Evolutionary conservation across 306 rosid species (phyloP).

Genomic region (Lathyrus aphaca): DNA sequence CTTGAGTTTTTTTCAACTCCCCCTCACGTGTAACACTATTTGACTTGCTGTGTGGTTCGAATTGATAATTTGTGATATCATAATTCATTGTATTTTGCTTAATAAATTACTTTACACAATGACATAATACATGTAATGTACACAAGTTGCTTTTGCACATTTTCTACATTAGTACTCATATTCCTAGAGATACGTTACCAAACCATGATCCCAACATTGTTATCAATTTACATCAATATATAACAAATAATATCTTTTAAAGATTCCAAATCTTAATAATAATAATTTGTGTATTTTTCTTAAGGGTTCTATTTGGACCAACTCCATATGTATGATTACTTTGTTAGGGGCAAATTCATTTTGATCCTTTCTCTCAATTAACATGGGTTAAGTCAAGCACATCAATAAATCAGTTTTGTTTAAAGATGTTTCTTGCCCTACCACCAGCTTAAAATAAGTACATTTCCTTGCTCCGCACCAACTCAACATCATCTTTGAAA

Average conservation of each 20-base stretch:
- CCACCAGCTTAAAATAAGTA: conserved; percentile 34
- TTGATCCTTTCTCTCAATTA: conserved; percentile 1
- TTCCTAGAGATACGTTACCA: too few relatives aligned
- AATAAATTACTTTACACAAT: too few relatives aligned
- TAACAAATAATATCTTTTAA: conserved; percentile 9
- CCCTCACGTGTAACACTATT: too few relatives aligned
- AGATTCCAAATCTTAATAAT: not conserved
- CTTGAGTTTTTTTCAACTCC: too few relatives aligned
- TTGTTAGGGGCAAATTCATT: not conserved
- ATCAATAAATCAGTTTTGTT: conserved; percentile 38
- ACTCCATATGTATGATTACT: not conserved
- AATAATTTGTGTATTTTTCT: not conserved
- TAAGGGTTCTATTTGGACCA: conserved; percentile 8
- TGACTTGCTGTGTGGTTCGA: too few relatives aligned
- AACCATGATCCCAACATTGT: too few relatives aligned
- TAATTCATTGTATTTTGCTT: too few relatives aligned
- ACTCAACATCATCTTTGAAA: conserved; percentile 70
- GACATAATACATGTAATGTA: too few relatives aligned
- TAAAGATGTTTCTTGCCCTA: conserved; percentile 51
- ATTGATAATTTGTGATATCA: too few relatives aligned
- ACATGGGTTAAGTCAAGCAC: conserved; percentile 12
- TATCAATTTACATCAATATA: not conserved
- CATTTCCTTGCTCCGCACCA: conserved; percentile 59
- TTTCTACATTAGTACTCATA: too few relatives aligned
- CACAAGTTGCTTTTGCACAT: too few relatives aligned